Conservation (phyloP, 1,284 basidiomycete species). For the Irpex sp. region DNA sequence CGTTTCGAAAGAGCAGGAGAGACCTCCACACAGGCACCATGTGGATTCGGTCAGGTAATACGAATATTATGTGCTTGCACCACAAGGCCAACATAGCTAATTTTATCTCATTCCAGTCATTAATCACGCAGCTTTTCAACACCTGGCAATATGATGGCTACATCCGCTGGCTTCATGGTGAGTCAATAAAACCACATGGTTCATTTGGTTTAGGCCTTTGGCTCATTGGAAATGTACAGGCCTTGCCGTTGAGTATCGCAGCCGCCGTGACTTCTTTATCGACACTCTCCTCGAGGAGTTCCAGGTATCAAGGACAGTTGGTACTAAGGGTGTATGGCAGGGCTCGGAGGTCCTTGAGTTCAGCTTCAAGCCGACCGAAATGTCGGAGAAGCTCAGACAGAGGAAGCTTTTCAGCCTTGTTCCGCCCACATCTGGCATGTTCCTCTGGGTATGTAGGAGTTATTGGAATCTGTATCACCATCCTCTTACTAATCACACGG, state of each 20-base stretch:
- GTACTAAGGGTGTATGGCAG: slow-evolving; percentile 32
- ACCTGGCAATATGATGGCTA: slow-evolving; percentile 73
- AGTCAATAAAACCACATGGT: slow-evolving; percentile 17
- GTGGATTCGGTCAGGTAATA: slow-evolving; percentile 64
- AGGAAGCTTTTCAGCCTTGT: slow-evolving; percentile 60
- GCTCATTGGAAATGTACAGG: slow-evolving; percentile 29
- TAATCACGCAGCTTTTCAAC: slow-evolving; percentile 60
- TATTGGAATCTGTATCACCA: neutral
- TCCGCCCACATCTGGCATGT: slow-evolving; percentile 70
- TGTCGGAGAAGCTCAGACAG: slow-evolving; percentile 39
- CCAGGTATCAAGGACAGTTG: slow-evolving; percentile 33
- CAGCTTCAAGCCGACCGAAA: slow-evolving; percentile 30
- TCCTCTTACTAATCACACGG: neutral
- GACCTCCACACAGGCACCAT: slow-evolving; percentile 68
- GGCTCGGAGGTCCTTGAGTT: slow-evolving; percentile 43
- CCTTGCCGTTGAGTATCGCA: slow-evolving; percentile 50
- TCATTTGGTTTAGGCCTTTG: neutral
- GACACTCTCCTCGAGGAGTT: slow-evolving; percentile 55
- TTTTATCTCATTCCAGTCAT: slow-evolving; percentile 32
- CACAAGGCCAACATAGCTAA: neutral
- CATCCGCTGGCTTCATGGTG: slow-evolving; percentile 71
- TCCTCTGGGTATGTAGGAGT: slow-evolving; percentile 47
- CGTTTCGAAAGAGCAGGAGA: slow-evolving; percentile 75
- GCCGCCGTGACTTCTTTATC: slow-evolving; percentile 58
- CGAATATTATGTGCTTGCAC: neutral